Percentiles rank a stretch among this genome's conserved stretches.
phyloP scores from a whole-genome alignment of 495 filamentous ascomycete genomes.

The Hypoxylon fragiforme region DNA sequence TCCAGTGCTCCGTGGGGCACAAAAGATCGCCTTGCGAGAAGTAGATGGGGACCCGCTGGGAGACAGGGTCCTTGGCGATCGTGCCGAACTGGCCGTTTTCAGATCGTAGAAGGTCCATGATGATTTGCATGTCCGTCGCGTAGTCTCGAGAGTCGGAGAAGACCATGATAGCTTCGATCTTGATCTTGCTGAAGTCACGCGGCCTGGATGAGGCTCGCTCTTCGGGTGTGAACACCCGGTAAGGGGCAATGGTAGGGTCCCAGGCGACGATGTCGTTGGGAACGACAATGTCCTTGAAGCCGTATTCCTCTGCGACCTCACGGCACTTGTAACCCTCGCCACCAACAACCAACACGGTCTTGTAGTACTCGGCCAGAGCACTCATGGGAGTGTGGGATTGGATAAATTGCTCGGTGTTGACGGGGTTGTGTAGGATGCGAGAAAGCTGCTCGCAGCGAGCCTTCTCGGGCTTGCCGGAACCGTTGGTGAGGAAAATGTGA shows the following conservation, averaged over 20 bases:
- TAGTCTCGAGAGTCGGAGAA: slow-evolving; percentile 85
- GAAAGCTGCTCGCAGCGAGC: slow-evolving; percentile 61
- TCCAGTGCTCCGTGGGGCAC: slow-evolving; percentile 76
- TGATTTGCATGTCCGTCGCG: slow-evolving; percentile 81
- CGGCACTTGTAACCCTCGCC: slow-evolving; percentile 68
- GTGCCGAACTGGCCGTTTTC: slow-evolving; percentile 72
- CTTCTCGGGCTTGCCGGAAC: slow-evolving; percentile 64
- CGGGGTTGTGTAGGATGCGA: slow-evolving; percentile 59
- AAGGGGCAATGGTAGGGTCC: slow-evolving; percentile 64
- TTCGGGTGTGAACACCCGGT: slow-evolving; percentile 63
- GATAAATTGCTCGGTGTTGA: slow-evolving; percentile 68
- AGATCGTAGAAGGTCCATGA: slow-evolving; percentile 78
- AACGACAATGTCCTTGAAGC: slow-evolving; percentile 66
- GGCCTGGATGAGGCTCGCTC: slow-evolving; percentile 61
- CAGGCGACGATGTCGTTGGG: slow-evolving; percentile 69
- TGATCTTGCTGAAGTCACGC: slow-evolving; percentile 64
- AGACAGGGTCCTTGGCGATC: slow-evolving; percentile 64
- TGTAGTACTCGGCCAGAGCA: slow-evolving; percentile 67
- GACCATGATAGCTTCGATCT: slow-evolving; percentile 82
- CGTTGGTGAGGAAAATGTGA: slow-evolving; percentile 71
- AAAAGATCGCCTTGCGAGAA: slow-evolving; percentile 76
- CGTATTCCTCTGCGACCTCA: slow-evolving; percentile 66
- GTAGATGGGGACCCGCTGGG: slow-evolving; percentile 72
- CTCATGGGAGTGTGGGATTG: slow-evolving; percentile 70
- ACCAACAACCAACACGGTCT: slow-evolving; percentile 66